Conservation (phyloP, 2,329 filamentous ascomycete genomes). For the Beauveria bassiana region DNA sequence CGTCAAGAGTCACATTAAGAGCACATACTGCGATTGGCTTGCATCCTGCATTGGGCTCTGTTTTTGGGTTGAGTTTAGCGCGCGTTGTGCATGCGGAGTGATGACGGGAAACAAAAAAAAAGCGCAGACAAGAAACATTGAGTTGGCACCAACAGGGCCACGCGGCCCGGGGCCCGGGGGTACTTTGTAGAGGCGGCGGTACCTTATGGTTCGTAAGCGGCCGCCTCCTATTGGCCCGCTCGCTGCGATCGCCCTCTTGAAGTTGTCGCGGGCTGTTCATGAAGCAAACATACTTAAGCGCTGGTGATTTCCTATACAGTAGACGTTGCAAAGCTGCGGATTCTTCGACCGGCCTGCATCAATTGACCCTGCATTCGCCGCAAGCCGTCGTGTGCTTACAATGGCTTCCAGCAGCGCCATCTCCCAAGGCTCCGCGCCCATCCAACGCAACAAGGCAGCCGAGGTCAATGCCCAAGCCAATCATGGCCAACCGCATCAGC, state of each 20-base stretch:
- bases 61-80: no score
- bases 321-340: background rate
- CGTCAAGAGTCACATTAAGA: no score
- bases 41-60: no score
- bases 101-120: no score
- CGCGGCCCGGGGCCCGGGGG: no score
- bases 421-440: background rate
- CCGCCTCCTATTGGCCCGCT: background rate
- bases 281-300: background rate
- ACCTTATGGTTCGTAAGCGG: background rate
- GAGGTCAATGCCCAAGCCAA: background rate
- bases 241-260: background rate
- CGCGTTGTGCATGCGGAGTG: no score
- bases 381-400: background rate
- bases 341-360: background rate
- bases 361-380: background rate
- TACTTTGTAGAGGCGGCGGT: no score
- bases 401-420: slow-evolving; percentile 1
- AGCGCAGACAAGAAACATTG: no score
- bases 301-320: background rate
- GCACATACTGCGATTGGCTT: no score
- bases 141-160: no score
- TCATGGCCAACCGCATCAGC: background rate
- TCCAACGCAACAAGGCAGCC: background rate
- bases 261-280: background rate